Conservation (phyloP, 1,284 basidiomycete genomes). For the Cutaneotrichosporon sp. region DNA sequence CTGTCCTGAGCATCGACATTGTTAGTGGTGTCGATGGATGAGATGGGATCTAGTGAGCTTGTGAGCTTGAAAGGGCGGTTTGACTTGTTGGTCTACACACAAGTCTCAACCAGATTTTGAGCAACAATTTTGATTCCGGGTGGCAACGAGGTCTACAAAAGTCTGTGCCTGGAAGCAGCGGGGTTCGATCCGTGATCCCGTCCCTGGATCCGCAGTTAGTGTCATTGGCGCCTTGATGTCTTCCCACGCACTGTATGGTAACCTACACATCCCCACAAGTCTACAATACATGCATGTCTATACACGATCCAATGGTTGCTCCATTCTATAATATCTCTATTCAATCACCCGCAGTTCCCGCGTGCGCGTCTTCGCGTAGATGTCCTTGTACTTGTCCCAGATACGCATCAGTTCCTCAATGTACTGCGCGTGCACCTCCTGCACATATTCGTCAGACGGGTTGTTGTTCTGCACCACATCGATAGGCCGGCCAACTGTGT, state of each 20-base stretch:
- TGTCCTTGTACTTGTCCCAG: slow-evolving; percentile 84
- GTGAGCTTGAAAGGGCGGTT: no score
- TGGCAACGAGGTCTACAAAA: slow-evolving; percentile 9
- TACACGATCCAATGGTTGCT: background rate
- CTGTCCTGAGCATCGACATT: slow-evolving; percentile 52
- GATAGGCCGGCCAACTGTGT: slow-evolving; percentile 14
- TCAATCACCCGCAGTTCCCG: slow-evolving; percentile 52
- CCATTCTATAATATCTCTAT: slow-evolving; percentile 15
- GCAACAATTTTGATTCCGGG: slow-evolving; percentile 16
- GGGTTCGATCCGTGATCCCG: background rate
- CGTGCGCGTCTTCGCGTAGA: slow-evolving; percentile 53
- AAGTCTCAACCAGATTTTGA: slow-evolving; percentile 9
- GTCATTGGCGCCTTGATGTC: background rate
- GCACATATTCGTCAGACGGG: slow-evolving; percentile 76
- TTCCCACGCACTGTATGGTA: no score
- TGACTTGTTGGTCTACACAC: background rate
- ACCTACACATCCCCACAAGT: no score
- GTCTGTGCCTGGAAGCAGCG: background rate
- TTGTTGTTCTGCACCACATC: slow-evolving; percentile 66
- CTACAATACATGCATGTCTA: slow-evolving; percentile 11
- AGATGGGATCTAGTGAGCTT: background rate
- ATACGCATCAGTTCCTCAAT: slow-evolving; percentile 90
- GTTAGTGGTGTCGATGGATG: slow-evolving; percentile 14
- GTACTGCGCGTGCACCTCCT: slow-evolving; percentile 76
- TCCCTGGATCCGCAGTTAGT: background rate